Percentiles rank a stretch among this genome's conserved stretches.
These are phyloP conservation scores for Candida vaughaniae DNA, from an alignment of 805 yeast species.

Conservation along the genomic window DNA sequence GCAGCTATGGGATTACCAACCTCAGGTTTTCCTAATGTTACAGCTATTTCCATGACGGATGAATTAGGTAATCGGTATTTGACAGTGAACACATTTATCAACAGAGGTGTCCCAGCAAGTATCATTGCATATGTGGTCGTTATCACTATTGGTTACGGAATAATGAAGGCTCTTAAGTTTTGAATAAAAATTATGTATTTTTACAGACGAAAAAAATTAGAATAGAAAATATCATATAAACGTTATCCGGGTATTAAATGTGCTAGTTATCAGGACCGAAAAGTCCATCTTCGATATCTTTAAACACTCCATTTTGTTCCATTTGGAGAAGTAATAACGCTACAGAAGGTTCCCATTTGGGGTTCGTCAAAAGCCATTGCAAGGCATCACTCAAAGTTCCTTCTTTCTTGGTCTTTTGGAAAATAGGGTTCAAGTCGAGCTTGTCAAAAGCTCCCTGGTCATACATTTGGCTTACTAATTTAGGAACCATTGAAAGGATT, in stretches of 20 bases:
- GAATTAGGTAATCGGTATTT: conserved; percentile 41
- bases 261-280: conserved; percentile 22
- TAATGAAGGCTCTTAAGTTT: conserved; percentile 31
- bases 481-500: conserved; percentile 21
- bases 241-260: conserved; percentile 1
- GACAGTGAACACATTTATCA: conserved; percentile 41
- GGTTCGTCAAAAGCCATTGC: conserved; percentile 27
- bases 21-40: conserved; percentile 45
- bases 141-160: conserved; percentile 41
- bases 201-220: conserved; percentile 3
- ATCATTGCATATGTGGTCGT: conserved; percentile 35
- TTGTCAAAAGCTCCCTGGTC: conserved; percentile 32
- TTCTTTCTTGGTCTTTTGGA: conserved; percentile 21
- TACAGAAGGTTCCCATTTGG: conserved; percentile 29
- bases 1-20: conserved; percentile 49
- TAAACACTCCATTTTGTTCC: conserved; percentile 30
- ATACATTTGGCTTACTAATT: conserved; percentile 23
- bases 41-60: conserved; percentile 44
- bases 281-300: conserved; percentile 27
- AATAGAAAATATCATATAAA: background rate
- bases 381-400: conserved; percentile 20
- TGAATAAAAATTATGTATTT: conserved; percentile 6
- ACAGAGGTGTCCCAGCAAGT: conserved; percentile 43
- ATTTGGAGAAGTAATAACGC: conserved; percentile 29
- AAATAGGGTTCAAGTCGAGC: conserved; percentile 25